Percentiles rank a stretch among this genome's conserved stretches.
Evolutionary conservation across 2,329 filamentous ascomycete genomes (phyloP).

Genomic region (Fusarium multiceps): DNA sequence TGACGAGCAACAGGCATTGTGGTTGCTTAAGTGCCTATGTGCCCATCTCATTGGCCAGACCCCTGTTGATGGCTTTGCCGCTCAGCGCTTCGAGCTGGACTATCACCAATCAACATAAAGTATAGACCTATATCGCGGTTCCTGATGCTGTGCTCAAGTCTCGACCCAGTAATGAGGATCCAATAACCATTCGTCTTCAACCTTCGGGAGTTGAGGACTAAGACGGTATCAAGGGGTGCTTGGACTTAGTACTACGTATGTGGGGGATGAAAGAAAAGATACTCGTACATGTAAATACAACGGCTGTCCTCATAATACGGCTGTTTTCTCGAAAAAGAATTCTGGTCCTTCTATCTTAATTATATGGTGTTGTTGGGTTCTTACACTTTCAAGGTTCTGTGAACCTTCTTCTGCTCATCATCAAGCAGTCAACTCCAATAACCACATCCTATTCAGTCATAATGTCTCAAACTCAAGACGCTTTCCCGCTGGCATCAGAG

Average conservation of each 20-base stretch:
- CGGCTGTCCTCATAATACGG: conserved; percentile 31
- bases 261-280: conserved; percentile 28
- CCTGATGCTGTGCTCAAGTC: conserved; percentile 30
- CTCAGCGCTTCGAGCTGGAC: conserved; percentile 47
- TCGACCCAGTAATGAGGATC: conserved; percentile 30
- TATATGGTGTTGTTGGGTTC: conserved; percentile 21
- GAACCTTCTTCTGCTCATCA: conserved; percentile 23
- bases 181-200: conserved; percentile 37
- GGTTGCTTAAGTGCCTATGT: conserved; percentile 6
- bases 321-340: background rate
- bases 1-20: conserved; percentile 35
- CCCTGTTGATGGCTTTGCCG: conserved; percentile 34
- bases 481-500: conserved; percentile 59
- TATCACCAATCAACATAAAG: conserved; percentile 46
- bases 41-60: conserved; percentile 44
- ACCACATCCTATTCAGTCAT: conserved; percentile 16
- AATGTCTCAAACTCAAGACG: conserved; percentile 55
- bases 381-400: conserved; percentile 34
- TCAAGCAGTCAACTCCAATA: conserved; percentile 7
- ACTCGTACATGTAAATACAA: conserved; percentile 42
- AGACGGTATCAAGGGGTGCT: conserved; percentile 29
- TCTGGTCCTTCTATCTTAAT: conserved; percentile 2
- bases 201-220: conserved; percentile 29
- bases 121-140: conserved; percentile 22
- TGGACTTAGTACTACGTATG: conserved; percentile 17